Evolutionary conservation across 805 yeast genomes (phyloP).

Genomic region (Yarrowia yakushimensis): DNA sequence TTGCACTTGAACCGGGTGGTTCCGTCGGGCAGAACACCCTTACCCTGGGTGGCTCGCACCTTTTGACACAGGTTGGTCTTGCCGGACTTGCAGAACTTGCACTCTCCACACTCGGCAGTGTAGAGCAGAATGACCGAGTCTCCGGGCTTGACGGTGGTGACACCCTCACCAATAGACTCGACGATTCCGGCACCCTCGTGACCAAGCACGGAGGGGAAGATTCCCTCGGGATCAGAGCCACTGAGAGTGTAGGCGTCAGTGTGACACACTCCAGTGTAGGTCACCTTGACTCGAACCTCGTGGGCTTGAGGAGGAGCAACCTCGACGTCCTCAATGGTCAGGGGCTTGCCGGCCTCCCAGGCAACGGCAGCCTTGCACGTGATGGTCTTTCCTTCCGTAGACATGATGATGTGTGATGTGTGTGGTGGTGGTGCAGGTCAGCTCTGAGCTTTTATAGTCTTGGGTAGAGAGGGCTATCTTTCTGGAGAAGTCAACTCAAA

Average conservation of each 20-base stretch:
- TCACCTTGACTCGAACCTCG: conserved; percentile 89
- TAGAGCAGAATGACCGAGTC: conserved; percentile 91
- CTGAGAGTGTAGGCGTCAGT: conserved; percentile 96
- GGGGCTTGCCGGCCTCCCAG: conserved; percentile 81
- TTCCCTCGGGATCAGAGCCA: conserved; percentile 95
- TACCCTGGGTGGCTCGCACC: conserved; percentile 96
- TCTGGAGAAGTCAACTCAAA: too few relatives aligned
- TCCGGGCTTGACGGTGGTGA: conserved; percentile 83
- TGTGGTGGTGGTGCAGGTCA: neutral
- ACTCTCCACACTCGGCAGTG: conserved; percentile 94
- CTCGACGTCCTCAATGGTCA: conserved; percentile 78
- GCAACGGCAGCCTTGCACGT: conserved; percentile 93
- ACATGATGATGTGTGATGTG: neutral
- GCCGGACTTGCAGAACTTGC: conserved; percentile 91
- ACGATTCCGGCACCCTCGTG: conserved; percentile 99
- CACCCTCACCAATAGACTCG: conserved; percentile 93
- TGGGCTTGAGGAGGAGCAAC: conserved; percentile 95
- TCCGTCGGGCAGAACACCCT: conserved; percentile 98
- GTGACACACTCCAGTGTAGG: conserved; percentile 93
- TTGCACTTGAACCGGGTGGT: conserved; percentile 74
- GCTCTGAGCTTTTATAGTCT: conserved; percentile 2
- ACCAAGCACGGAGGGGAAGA: conserved; percentile 88
- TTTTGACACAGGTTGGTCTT: conserved; percentile 96
- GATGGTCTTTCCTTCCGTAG: conserved; percentile 21
- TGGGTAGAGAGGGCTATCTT: neutral